Evolutionary conservation across 2,329 filamentous ascomycete genomes (phyloP).

Genomic region (Venturia asperata): DNA sequence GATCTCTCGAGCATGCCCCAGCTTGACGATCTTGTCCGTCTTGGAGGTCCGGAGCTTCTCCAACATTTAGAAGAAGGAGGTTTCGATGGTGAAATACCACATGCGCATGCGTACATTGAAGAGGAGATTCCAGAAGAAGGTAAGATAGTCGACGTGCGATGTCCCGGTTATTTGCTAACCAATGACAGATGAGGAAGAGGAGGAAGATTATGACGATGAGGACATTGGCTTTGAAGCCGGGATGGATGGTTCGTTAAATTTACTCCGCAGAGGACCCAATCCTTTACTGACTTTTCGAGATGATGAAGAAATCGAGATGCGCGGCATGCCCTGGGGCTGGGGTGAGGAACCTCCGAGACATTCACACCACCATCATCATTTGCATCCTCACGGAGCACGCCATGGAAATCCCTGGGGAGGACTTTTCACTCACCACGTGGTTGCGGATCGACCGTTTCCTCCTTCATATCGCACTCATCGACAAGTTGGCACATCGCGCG

Average conservation of each 20-base stretch:
- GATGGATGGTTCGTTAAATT: conserved; percentile 44
- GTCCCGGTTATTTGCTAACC: not conserved
- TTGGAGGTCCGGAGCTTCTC: conserved; percentile 35
- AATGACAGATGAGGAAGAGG: conserved; percentile 39
- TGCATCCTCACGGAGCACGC: conserved; percentile 10
- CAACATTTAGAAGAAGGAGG: conserved; percentile 18
- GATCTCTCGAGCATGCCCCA: conserved; percentile 8
- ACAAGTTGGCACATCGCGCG: conserved; percentile 47
- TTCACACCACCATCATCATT: conserved; percentile 26
- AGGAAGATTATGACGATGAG: conserved; percentile 65
- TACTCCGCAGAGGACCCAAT: conserved; percentile 29
- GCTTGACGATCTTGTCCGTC: conserved; percentile 30
- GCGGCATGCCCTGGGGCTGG: conserved; percentile 17
- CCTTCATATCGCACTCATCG: conserved; percentile 45
- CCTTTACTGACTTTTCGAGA: conserved; percentile 25
- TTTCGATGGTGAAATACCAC: conserved; percentile 29
- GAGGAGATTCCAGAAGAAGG: conserved; percentile 54
- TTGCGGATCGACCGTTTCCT: conserved; percentile 24
- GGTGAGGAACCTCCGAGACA: conserved; percentile 40
- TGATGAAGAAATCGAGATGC: conserved; percentile 31
- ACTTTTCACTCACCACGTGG: conserved; percentile 12
- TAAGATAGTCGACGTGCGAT: conserved; percentile 43
- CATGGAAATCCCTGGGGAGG: conserved; percentile 15
- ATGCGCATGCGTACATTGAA: conserved; percentile 47
- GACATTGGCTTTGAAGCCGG: conserved; percentile 53